phyloP scores from a whole-genome alignment of 2,329 filamentous ascomycete species.

The Aspergillus ruber region DNA sequence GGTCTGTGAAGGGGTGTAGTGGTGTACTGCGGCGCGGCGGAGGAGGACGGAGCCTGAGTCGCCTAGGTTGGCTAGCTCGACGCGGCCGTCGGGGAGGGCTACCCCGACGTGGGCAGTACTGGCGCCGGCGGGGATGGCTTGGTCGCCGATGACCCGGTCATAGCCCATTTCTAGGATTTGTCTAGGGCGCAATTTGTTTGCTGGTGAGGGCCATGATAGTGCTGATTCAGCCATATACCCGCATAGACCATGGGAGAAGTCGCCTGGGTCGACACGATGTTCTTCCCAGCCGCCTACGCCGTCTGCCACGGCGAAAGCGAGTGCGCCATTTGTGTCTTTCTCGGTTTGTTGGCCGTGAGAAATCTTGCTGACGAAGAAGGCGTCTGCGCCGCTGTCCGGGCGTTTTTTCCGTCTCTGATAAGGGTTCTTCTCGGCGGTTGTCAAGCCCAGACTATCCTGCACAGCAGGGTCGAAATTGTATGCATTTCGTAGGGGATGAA shows the following conservation, averaged over 20 bases:
- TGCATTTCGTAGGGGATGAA: slow-evolving; percentile 61
- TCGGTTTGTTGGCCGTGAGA: slow-evolving; percentile 57
- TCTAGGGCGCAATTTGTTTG: slow-evolving; percentile 50
- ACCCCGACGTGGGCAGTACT: slow-evolving; percentile 89
- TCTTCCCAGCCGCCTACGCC: slow-evolving; percentile 95
- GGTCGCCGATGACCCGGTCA: slow-evolving; percentile 69
- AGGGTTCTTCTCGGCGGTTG: slow-evolving; percentile 29
- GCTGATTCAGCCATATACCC: slow-evolving; percentile 82
- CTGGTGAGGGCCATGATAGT: slow-evolving; percentile 45
- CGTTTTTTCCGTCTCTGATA: slow-evolving; percentile 57
- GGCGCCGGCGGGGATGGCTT: slow-evolving; percentile 69
- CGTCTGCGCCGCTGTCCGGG: slow-evolving; percentile 83
- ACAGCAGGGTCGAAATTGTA: slow-evolving; percentile 61
- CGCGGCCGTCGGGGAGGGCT: slow-evolving; percentile 61
- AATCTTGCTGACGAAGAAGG: slow-evolving; percentile 85
- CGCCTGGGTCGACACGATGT: slow-evolving; percentile 84
- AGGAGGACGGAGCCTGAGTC: slow-evolving; percentile 91
- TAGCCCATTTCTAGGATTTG: slow-evolving; percentile 77
- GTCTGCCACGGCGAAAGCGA: slow-evolving; percentile 86
- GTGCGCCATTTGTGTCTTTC: slow-evolving; percentile 41
- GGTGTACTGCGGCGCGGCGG: slow-evolving; percentile 75
- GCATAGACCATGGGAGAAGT: slow-evolving; percentile 91
- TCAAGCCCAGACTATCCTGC: slow-evolving; percentile 32
- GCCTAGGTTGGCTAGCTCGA: slow-evolving; percentile 89
- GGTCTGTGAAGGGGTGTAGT: slow-evolving; percentile 78